Base-by-base conservation (phyloP, 2,329 filamentous ascomycete species). In the Talaromyces sp. region DNA sequence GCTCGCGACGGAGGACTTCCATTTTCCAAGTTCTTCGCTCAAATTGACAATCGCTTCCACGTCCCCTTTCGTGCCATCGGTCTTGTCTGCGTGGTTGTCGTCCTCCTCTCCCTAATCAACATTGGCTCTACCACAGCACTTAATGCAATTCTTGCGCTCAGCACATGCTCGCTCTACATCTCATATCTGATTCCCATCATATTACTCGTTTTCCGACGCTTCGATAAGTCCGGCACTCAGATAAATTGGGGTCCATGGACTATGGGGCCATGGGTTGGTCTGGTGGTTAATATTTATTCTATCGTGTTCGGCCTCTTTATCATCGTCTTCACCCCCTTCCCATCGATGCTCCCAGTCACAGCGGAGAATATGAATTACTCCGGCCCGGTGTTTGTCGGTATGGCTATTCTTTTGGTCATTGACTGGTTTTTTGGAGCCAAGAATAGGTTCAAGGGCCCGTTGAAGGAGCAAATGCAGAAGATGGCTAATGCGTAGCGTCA, bases 1-100 rank as follows among this genome's bases (percentile, higher is more conserved):
- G 79, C 82, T 13, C 71, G 79, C 4, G 83, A 84, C 63, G 80
- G 80, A 3, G 82, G 79, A 6, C 69, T 83, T 0, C 81, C 81
- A 0, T 70, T 60, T 35, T 72, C 66, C 10, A 41, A 50, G 9
- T 69, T 69, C 31, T 70, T 72, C 49, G 54, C 43, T 31, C 62
- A 66, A 35, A 66, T 66, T 52, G 74, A 76, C 62, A 68, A 67
- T 6, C 73, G 70, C 6, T 70, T 72, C 43, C 70, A 72, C 47
- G 74, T 66, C 9, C 79, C 80, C 0, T 70, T 75, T 47, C 78
- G 77, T 8, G 75, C 78, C 3, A 72, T 81, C 33, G 69, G 74
- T 56, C 68, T 79, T 9, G 73, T 74, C 9, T 72, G 72, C 35
- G 61, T 70, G 2, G 71, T 79, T 39, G 73, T 75, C 22, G 67